phyloP scores from a whole-genome alignment of 352 stramenopile genomes.

The Globisporangium nunn region DNA sequence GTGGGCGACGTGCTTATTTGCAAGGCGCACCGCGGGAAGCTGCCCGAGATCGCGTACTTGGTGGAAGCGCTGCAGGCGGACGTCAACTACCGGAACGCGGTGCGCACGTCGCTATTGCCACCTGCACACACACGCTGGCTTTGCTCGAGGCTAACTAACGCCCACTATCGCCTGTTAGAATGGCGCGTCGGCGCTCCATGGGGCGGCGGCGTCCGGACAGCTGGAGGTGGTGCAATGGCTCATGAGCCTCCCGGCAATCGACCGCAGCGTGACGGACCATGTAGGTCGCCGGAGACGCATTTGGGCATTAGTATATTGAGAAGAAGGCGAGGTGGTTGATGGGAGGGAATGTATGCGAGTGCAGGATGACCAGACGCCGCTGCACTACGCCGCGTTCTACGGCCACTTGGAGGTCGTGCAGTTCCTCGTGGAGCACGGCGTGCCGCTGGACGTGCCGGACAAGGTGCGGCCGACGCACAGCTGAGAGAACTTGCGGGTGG shows the following conservation, averaged over 20 bases:
- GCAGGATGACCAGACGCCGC: conserved; percentile 72
- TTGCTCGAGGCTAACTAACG: not conserved
- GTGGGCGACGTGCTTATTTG: conserved; percentile 83
- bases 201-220: conserved; percentile 66
- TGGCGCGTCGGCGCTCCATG: conserved; percentile 74
- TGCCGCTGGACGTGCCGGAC: conserved; percentile 73
- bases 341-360: not conserved
- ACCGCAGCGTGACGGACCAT: conserved; percentile 59
- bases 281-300: conserved; percentile 18
- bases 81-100: conserved; percentile 86
- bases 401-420: conserved; percentile 84
- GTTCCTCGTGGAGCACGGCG: conserved; percentile 71
- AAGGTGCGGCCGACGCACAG: conserved; percentile 26
- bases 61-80: conserved; percentile 69
- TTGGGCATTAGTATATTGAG: too few species aligned
- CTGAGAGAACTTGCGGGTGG: too few species aligned
- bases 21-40: conserved; percentile 80
- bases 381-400: conserved; percentile 86
- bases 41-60: conserved; percentile 70
- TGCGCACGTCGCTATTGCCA: conserved; percentile 2
- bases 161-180: conserved; percentile 27
- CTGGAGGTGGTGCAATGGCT: conserved; percentile 81
- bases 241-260: conserved; percentile 45
- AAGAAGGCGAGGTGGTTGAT: not conserved
- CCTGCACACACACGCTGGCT: too few species aligned